These are phyloP conservation scores for Babesia divergens DNA, from an alignment of 169 alveolate genomes.

Conservation along the genomic window DNA sequence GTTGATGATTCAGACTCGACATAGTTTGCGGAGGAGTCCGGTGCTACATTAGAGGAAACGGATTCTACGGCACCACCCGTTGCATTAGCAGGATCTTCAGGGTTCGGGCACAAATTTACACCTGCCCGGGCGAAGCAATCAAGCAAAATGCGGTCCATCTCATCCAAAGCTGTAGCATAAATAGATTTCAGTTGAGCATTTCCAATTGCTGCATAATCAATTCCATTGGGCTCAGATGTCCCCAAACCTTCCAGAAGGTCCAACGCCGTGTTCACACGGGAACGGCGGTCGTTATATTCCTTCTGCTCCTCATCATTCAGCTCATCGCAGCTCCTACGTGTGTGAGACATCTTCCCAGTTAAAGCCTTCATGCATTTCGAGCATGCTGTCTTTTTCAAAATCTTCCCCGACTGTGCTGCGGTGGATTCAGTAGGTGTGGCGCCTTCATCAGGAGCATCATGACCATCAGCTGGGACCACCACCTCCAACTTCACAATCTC, in stretches of 20 bases:
- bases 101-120: background rate
- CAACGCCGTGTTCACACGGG: conserved; percentile 22
- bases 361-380: conserved; percentile 63
- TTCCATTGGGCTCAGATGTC: background rate
- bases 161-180: conserved; percentile 63
- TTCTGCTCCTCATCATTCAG: conserved; percentile 69
- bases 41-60: background rate
- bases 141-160: conserved; percentile 61
- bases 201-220: conserved; percentile 49
- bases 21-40: background rate
- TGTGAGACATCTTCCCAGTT: conserved; percentile 68
- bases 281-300: conserved; percentile 71
- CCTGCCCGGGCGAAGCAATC: conserved; percentile 49
- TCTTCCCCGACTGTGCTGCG: conserved; percentile 1
- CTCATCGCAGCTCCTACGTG: conserved; percentile 74
- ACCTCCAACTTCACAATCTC: conserved; percentile 68
- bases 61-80: background rate
- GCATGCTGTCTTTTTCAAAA: conserved; percentile 67
- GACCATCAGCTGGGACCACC: conserved; percentile 32
- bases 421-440: background rate
- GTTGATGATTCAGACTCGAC: too few relatives aligned
- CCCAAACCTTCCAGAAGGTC: conserved; percentile 21
- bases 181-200: conserved; percentile 65
- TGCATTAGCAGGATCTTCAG: background rate
- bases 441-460: conserved; percentile 1